These are phyloP conservation scores for Jaenimonas drosophilae DNA, from an alignment of 208 protist species.

Conservation along the genomic window DNA sequence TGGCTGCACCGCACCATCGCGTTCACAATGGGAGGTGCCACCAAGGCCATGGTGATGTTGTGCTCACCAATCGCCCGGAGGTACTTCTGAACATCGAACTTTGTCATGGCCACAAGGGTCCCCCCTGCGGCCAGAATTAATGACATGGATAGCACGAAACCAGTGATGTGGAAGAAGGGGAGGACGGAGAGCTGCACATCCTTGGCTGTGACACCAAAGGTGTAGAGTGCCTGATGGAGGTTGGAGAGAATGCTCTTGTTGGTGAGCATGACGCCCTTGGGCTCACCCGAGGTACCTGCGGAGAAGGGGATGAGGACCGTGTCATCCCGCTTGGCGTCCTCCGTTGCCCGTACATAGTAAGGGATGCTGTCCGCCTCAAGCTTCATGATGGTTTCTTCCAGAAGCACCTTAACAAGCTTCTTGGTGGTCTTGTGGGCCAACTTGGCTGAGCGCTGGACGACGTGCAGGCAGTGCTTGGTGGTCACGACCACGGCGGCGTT, in stretches of 20 bases:
- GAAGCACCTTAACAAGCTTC: neutral
- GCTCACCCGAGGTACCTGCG: slow-evolving; percentile 19
- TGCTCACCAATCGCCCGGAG: slow-evolving; percentile 30
- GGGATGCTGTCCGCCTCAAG: neutral
- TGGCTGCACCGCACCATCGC: slow-evolving; percentile 57
- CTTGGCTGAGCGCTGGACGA: neutral
- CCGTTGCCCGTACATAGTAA: neutral
- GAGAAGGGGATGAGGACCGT: slow-evolving; percentile 33
- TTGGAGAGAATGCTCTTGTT: slow-evolving; percentile 16
- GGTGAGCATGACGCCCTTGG: slow-evolving; percentile 56
- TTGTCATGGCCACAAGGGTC: slow-evolving; percentile 25
- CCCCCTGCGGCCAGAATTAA: slow-evolving; percentile 9
- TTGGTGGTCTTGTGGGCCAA: neutral
- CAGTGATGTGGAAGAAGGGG: slow-evolving; percentile 84
- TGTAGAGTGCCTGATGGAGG: slow-evolving; percentile 13
- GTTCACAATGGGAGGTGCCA: slow-evolving; percentile 73
- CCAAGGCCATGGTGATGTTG: slow-evolving; percentile 23
- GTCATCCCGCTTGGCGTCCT: slow-evolving; percentile 15
- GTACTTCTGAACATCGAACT: slow-evolving; percentile 30
- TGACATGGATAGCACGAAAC: slow-evolving; percentile 36
- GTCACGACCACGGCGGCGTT: slow-evolving; percentile 6
- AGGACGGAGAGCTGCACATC: slow-evolving; percentile 35
- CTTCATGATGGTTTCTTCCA: slow-evolving; percentile 2
- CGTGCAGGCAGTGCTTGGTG: neutral
- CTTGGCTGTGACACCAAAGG: slow-evolving; percentile 3